Conservation (phyloP, 2,329 filamentous ascomycete genomes). For the Microcyclospora tardicrescens region DNA sequence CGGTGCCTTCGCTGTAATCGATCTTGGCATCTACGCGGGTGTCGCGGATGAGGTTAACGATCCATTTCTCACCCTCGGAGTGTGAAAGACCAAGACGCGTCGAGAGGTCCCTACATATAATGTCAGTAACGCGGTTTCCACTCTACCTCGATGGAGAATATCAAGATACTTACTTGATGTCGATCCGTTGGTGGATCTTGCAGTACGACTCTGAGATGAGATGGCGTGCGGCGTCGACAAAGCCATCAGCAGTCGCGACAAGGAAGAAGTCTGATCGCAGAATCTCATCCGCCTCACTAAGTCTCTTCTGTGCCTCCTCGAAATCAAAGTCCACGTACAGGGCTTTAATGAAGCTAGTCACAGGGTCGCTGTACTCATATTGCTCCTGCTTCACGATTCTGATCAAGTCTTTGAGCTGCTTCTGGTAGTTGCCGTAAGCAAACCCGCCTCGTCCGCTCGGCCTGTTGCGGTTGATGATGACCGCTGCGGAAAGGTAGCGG, state of each 20-base stretch:
- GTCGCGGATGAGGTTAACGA: conserved; percentile 97
- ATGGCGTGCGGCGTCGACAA: conserved; percentile 88
- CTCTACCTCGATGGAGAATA: neutral
- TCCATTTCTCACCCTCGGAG: conserved; percentile 99
- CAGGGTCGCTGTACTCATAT: conserved; percentile 93
- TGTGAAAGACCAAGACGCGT: conserved; percentile 80
- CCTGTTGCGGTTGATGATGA: conserved; percentile 67
- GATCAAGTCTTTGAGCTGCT: conserved; percentile 94
- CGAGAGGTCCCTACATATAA: conserved; percentile 57
- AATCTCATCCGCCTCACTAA: conserved; percentile 78
- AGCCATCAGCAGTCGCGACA: conserved; percentile 66
- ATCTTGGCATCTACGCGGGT: conserved; percentile 97
- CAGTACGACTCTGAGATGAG: conserved; percentile 98
- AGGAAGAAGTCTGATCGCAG: conserved; percentile 94
- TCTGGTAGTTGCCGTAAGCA: conserved; percentile 94
- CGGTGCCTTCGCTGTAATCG: conserved; percentile 96
- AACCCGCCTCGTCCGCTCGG: conserved; percentile 85
- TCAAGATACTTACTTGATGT: conserved; percentile 57
- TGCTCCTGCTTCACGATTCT: conserved; percentile 92
- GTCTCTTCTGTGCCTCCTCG: conserved; percentile 84
- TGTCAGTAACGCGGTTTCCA: conserved; percentile 9
- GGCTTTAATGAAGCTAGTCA: conserved; percentile 92
- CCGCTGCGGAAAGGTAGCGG: conserved; percentile 82
- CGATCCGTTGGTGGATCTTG: conserved; percentile 98
- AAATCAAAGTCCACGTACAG: conserved; percentile 96